These are phyloP conservation scores for Xerocomellus dryophilus DNA, from an alignment of 768 basidiomycete species.

Conservation along the genomic window DNA sequence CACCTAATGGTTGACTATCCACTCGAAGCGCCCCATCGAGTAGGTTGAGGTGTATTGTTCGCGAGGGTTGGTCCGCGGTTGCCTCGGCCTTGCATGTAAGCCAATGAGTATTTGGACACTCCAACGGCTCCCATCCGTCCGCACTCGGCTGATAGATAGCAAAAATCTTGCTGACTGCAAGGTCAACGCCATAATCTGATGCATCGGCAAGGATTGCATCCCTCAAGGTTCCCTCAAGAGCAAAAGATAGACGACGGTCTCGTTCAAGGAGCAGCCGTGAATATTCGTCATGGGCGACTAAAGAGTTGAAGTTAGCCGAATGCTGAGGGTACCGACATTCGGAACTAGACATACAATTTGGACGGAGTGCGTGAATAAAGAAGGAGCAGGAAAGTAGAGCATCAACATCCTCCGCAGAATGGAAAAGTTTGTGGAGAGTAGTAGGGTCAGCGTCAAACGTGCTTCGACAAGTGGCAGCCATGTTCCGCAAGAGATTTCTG, in stretches of 20 bases:
- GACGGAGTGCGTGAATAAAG: background rate
- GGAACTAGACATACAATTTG: too few species aligned
- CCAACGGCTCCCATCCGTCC: background rate
- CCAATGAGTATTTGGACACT: background rate
- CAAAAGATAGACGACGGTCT: background rate
- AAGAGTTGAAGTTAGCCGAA: too few species aligned
- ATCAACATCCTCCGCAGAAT: background rate
- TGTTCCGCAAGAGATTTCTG: background rate
- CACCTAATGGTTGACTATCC: background rate
- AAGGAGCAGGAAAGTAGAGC: background rate
- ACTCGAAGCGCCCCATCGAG: background rate
- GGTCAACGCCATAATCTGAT: background rate
- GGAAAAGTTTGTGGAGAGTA: background rate
- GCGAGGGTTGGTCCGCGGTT: background rate
- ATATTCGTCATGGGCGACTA: background rate
- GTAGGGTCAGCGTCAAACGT: background rate
- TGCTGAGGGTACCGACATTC: too few species aligned
- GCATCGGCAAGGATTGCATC: background rate
- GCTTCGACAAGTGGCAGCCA: background rate
- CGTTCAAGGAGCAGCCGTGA: background rate
- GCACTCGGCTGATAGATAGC: background rate
- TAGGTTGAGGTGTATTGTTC: background rate
- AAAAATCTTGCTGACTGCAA: background rate
- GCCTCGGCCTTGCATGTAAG: background rate
- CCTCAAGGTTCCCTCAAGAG: background rate